Base-by-base conservation (phyloP, 2,329 filamentous ascomycete genomes). In the Diaporthe amygdali region DNA sequence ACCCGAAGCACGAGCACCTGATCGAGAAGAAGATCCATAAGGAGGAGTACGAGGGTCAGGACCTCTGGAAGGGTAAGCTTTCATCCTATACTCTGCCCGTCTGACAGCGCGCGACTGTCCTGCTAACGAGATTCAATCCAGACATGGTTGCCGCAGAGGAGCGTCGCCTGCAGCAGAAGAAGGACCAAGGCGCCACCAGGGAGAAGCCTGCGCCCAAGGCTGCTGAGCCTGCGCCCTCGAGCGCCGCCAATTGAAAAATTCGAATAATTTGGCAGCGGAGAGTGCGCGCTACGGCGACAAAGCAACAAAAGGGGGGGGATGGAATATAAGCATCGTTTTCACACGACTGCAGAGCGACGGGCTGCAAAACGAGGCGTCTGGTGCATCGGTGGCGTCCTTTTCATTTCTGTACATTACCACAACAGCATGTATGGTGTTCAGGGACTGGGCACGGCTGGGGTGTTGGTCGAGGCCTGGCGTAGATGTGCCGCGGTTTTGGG, bases 1-100 rank as follows among this genome's bases (percentile, higher is more conserved):
- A 97, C 80, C 94, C 94, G 2, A 90, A 92, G 83, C 94, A 95
- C 82, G 93, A 94, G 88, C 87, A 93, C 77, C 80, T 95, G 75
- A 93, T 97, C 76, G 94, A 97, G 89, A 96, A 95, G 90, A 91
- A 87, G 84, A 89, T 96, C 68, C 94, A 97, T 81, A 93, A 95
- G 84, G 94, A 97, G 86, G 88, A 93, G 74, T 96, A 97, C 81
- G 88, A 92, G 79, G 94, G 94, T 54, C 94, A 97, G 84, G 95
- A 98, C 82, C 88, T 98, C 77, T 99, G 96, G 96, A 96, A 90
- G 86, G 92, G 92, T 93, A 83, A 80, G 90, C 83, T 74, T 32
- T 30, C 20, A 44, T 37, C 41, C 12, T 15, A 34, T 34, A n/a
- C 20, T 49, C 10, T 27, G 55, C 20, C 22, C 15, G 22, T 17